Percentiles rank a stretch among this genome's conserved stretches.
phyloP scores from a whole-genome alignment of 2,329 filamentous ascomycete species.

The Diplocarpon rosae region DNA sequence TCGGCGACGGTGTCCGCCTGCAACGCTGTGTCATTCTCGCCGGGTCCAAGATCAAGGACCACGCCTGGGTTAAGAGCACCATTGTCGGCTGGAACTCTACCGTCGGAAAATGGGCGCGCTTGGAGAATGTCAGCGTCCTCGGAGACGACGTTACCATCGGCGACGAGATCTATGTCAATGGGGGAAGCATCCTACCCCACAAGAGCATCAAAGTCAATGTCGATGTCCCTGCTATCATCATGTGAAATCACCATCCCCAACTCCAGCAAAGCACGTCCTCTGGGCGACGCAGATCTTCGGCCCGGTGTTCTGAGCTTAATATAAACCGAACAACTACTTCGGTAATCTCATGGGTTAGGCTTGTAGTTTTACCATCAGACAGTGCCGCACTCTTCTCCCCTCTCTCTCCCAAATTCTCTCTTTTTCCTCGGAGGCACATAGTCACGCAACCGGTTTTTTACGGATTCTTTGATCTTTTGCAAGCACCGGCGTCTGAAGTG shows the following conservation, averaged over 20 bases:
- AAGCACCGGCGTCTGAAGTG: constrained; percentile 1
- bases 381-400: not conserved
- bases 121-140: constrained; percentile 96
- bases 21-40: constrained; percentile 85
- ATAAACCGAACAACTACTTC: not conserved
- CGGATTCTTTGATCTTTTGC: constrained; percentile 1
- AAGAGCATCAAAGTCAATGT: constrained; percentile 99
- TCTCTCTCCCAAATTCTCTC: not conserved
- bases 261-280: not conserved
- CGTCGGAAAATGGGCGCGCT: constrained; percentile 86
- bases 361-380: not conserved
- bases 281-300: no score
- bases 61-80: constrained; percentile 97
- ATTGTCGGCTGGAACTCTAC: constrained; percentile 98
- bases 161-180: constrained; percentile 98
- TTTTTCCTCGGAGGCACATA: constrained; percentile 2
- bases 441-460: constrained; percentile 1
- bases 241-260: constrained; percentile 34
- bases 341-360: no score
- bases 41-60: constrained; percentile 92
- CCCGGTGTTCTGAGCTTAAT: not conserved
- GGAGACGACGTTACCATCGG: constrained; percentile 97
- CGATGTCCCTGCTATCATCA: constrained; percentile 63
- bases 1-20: constrained; percentile 88
- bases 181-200: constrained; percentile 86